Evolutionary conservation across 2,329 filamentous ascomycete species (phyloP).

Genomic region (Aspergillus pseudotamarii): DNA sequence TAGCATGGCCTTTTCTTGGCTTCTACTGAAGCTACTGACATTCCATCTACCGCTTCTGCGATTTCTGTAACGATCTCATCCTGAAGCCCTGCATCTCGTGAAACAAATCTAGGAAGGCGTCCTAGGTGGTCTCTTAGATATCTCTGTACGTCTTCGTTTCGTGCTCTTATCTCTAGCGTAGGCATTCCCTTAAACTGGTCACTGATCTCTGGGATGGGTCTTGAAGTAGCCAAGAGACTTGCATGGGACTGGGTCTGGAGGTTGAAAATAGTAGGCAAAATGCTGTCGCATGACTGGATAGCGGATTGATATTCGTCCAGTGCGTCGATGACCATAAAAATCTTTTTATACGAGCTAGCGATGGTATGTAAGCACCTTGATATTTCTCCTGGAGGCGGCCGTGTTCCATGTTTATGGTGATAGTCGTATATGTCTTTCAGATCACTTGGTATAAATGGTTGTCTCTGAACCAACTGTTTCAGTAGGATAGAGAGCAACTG

Average conservation of each 20-base stretch:
- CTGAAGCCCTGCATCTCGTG: neutral
- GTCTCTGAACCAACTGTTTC: neutral
- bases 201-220: neutral
- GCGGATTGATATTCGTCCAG: neutral
- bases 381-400: neutral
- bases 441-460: neutral
- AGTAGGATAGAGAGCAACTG: neutral
- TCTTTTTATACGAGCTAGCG: neutral
- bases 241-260: neutral
- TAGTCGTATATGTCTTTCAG: neutral
- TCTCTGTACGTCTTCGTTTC: neutral
- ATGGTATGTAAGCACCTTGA: neutral
- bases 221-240: neutral
- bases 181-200: neutral
- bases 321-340: neutral
- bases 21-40: slow-evolving; percentile 28
- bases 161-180: neutral
- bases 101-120: neutral
- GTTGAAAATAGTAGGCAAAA: neutral
- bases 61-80: slow-evolving; percentile 19
- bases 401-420: neutral
- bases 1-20: no score
- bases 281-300: neutral
- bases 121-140: neutral
- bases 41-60: slow-evolving; percentile 30